phyloP scores from a whole-genome alignment of 2,329 filamentous ascomycete species.

The Metarhizium rileyi region DNA sequence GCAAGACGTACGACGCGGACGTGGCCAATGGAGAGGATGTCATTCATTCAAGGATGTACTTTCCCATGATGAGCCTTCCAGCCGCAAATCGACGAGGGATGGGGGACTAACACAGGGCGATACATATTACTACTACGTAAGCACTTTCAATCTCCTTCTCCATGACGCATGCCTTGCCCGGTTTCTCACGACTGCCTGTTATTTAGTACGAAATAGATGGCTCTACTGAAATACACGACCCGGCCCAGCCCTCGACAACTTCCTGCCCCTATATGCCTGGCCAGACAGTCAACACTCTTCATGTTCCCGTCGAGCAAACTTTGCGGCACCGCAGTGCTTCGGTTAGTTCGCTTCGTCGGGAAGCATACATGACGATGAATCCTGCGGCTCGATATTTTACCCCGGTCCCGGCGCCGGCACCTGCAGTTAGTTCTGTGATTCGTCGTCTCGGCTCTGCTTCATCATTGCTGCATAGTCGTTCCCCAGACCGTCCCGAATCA shows the following conservation, averaged over 20 bases:
- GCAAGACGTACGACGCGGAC: conserved; percentile 64
- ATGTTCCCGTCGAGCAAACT: conserved; percentile 63
- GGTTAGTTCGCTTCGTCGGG: conserved; percentile 46
- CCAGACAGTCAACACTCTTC: conserved; percentile 75
- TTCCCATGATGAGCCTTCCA: conserved; percentile 58
- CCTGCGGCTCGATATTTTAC: conserved; percentile 66
- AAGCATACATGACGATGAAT: conserved; percentile 64
- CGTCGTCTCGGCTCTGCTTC: conserved; percentile 23
- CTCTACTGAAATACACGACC: conserved; percentile 66
- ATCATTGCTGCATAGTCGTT: conserved; percentile 22
- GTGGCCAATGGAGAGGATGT: conserved; percentile 76
- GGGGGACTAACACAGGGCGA: conserved; percentile 86
- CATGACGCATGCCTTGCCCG: not conserved
- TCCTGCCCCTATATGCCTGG: conserved; percentile 80
- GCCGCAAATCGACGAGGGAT: conserved; percentile 40
- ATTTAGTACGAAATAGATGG: conserved; percentile 75
- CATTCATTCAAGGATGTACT: conserved; percentile 80
- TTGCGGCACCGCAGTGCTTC: conserved; percentile 55
- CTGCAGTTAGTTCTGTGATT: conserved; percentile 10
- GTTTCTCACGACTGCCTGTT: not conserved
- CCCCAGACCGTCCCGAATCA: conserved; percentile 37
- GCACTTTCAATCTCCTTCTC: conserved; percentile 23
- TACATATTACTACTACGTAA: conserved; percentile 92
- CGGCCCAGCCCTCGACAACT: conserved; percentile 62
- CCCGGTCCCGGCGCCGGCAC: conserved; percentile 47